These are phyloP conservation scores for Lodderomyces pseudojiufengensis DNA, from an alignment of 1,139 yeast genomes.

Conservation along the genomic window DNA sequence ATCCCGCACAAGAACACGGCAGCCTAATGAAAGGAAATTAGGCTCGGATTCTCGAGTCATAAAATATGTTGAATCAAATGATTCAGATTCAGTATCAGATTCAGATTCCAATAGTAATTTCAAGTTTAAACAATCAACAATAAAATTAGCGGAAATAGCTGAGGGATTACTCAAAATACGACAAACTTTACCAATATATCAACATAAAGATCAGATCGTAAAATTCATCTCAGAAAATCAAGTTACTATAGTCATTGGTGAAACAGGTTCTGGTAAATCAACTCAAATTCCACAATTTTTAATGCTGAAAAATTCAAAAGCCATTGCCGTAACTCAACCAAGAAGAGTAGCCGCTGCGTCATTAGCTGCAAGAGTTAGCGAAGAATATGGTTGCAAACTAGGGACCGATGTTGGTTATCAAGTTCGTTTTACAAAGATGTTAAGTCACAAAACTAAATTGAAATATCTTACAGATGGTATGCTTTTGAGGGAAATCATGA, in stretches of 20 bases:
- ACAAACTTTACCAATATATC: conserved; percentile 68
- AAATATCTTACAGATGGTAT: conserved; percentile 96
- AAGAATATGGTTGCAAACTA: conserved; percentile 72
- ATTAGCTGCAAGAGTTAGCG: conserved; percentile 88
- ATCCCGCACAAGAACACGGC: no score
- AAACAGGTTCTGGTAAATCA: conserved; percentile 97
- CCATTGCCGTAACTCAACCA: conserved; percentile 93
- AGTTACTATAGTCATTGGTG: conserved; percentile 86
- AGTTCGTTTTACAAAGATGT: conserved; percentile 65
- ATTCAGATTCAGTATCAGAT: conserved; percentile 1
- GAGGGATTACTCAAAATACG: conserved; percentile 47
- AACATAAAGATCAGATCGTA: conserved; percentile 62
- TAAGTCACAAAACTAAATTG: conserved; percentile 51
- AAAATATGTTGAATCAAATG: not conserved
- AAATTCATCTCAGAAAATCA: conserved; percentile 52
- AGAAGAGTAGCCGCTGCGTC: conserved; percentile 97
- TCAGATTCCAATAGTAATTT: conserved; percentile 3
- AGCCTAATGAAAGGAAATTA: no score
- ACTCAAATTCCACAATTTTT: conserved; percentile 95
- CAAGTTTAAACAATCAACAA: conserved; percentile 3
- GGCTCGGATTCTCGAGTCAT: conserved; percentile 11
- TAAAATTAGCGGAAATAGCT: conserved; percentile 40
- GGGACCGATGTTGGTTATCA: conserved; percentile 93
- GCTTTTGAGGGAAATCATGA: conserved; percentile 87
- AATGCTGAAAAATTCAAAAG: conserved; percentile 46